Evolutionary conservation across 192 early-diverging fungal species (phyloP).

Genomic region (Funneliformis mosseae): DNA sequence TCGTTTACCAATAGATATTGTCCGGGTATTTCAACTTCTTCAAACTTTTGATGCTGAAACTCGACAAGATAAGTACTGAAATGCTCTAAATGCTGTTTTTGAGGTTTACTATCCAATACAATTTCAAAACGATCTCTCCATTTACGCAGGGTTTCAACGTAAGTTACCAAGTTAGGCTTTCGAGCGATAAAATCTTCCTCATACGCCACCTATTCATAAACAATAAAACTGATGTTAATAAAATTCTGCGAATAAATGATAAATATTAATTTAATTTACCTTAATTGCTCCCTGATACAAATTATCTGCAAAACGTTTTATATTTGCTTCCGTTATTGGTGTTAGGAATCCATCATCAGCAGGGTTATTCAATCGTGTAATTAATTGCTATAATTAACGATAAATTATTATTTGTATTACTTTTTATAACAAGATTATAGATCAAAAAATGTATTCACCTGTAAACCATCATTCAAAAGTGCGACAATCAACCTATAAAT

Average conservation of each 20-base stretch:
- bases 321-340: conserved; percentile 74
- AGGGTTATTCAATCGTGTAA: conserved; percentile 58
- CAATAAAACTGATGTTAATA: neutral
- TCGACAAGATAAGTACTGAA: conserved; percentile 93
- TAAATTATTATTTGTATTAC: neutral
- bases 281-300: conserved; percentile 77
- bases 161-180: conserved; percentile 81
- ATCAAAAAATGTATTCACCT: conserved; percentile 42
- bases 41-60: conserved; percentile 98
- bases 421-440: too few relatives aligned
- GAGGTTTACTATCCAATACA: conserved; percentile 80
- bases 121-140: conserved; percentile 95
- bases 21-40: conserved; percentile 98
- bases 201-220: conserved; percentile 63
- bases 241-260: neutral
- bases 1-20: conserved; percentile 83
- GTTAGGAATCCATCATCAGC: conserved; percentile 66
- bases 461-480: conserved; percentile 75
- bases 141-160: conserved; percentile 82
- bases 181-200: conserved; percentile 90
- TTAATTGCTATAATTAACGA: conserved; percentile 60
- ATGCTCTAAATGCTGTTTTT: conserved; percentile 80
- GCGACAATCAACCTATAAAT: conserved; percentile 95
- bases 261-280: conserved; percentile 37
- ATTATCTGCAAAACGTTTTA: conserved; percentile 86